Evolutionary conservation across 306 rosid species (phyloP), one percentile per base, ranked within the genome.

Genomic region (Adenanthera pavonina): DNA sequence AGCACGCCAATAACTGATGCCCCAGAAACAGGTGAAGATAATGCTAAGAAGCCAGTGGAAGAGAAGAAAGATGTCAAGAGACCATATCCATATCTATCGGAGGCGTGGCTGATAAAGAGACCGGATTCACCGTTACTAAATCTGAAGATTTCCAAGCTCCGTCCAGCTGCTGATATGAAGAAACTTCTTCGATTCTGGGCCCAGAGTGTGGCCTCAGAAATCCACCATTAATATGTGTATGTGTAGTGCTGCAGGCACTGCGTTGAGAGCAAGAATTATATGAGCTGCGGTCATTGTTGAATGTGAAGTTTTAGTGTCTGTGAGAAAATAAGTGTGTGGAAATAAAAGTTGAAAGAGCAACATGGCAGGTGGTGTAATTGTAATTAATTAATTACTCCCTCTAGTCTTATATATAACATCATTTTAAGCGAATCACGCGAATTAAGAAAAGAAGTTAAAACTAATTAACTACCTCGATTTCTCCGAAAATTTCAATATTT

Each of bases 21-120:
- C 10, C 38, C 38, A 13, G 59, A 35, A 85, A 69, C 16, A 2
- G 72, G 13, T 44, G 51, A 35, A 74, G 83, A 52, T 16, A 51
- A 41, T 2, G 56, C 53, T 3, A 44, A 19, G 41, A 86, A 78
- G 43, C 87, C 44, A 19, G 84, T 40, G 0, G 89, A 81, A 30
- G 84, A 82, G 64, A 65, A 85, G 81, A 82, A 83, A 80, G 79
- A 59, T 3, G 33, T 80, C 43, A 40, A n/a, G 70, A 88, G 97
- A 86, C 97, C 98, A 13, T 94, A 94, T 83, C 97, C 98, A 13
- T 94, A 94, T 83, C 83, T 94, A 68, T 92, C 97, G 0, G 98
- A 94, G 43, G 97, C 97, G 11, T 94, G 98, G 98, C 91, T 86
- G 17, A 87, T 94, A 87, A 90, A 77, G 80, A 83, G 85, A 78